Evolutionary conservation across 2,329 filamentous ascomycete species (phyloP), one percentile per base, ranked within the genome.

Genomic region (Ophiostoma sp.): DNA sequence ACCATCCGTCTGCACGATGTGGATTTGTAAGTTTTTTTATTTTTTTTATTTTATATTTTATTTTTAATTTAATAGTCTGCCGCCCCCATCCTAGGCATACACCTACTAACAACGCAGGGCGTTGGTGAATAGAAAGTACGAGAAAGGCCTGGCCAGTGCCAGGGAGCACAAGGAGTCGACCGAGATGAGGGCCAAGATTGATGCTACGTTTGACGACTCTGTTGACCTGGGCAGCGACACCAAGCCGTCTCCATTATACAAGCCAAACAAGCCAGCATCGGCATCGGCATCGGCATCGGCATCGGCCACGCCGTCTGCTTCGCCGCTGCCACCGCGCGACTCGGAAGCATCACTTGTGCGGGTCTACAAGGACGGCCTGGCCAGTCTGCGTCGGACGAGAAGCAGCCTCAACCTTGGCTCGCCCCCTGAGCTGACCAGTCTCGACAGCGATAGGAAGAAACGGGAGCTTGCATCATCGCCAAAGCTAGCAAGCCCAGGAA

Each of bases 191-290:
- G 62, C 35, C 62, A 65, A 65, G 33, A 11, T 65, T 11, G 62
- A 65, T 39, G 62, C 62, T 2, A 65, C 62, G 7, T 35, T 39
- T 17, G 62, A 65, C 62, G 35, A 65, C 35, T 65, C 62, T 17
- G 35, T 65, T 13, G 62, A n/a, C 4, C 3, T 39, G 8, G 62
- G 4, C 20, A 39, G 35, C 33, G 62, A 20, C 57, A 33, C 13
- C 23, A 27, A 11, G 62, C 13, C 20, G 20, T 36, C 60, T 5
- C 60, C 60, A 17, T 7, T 31, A 7, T 60, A 60, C 54, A 62
- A 17, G 27, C 6, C 57, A 17, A 15, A 1, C 44, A 48, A 20
- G 15, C 17, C 44, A 39, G 36, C 36, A 39, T 3, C 36, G 10
- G 35, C 35, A 36, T 10, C 35, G 10, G 35, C 35, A 20, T 7